These are phyloP conservation scores for Amanita molliuscula DNA, from an alignment of 768 basidiomycete species.

Conservation along the genomic window DNA sequence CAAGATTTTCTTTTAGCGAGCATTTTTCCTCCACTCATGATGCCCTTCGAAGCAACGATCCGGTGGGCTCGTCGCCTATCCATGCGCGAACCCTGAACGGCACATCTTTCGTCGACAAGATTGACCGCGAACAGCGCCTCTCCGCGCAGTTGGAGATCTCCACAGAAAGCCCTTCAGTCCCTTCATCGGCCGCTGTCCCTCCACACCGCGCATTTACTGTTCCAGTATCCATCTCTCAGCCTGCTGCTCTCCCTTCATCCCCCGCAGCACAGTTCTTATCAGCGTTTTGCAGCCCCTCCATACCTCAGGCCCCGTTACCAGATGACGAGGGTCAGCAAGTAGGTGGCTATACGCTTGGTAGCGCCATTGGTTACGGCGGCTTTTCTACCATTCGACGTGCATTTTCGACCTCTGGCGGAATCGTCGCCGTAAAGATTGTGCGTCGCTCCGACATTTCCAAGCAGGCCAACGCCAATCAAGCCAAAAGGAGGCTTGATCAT, in stretches of 20 bases:
- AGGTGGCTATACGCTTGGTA: slow-evolving; percentile 66
- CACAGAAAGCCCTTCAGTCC: slow-evolving; percentile 4
- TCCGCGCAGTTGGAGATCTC: slow-evolving; percentile 11
- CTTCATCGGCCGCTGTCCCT: slow-evolving; percentile 26
- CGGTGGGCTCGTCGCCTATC: slow-evolving; percentile 4
- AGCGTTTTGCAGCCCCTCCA: slow-evolving; percentile 38
- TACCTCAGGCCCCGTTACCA: slow-evolving; percentile 25
- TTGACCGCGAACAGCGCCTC: slow-evolving; percentile 16
- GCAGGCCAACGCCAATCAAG: slow-evolving; percentile 34
- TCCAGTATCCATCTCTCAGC: slow-evolving; percentile 3
- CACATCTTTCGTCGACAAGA: slow-evolving; percentile 7
- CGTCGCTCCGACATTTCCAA: slow-evolving; percentile 45
- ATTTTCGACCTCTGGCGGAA: slow-evolving; percentile 47
- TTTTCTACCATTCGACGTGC: slow-evolving; percentile 76
- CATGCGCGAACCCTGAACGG: not conserved
- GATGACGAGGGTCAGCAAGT: slow-evolving; percentile 64
- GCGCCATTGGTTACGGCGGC: slow-evolving; percentile 67
- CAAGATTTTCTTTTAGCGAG: slow-evolving; percentile 7
- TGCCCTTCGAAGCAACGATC: not conserved
- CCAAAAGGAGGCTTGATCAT: slow-evolving; percentile 49
- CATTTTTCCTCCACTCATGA: slow-evolving; percentile 9
- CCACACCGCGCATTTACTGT: slow-evolving; percentile 8
- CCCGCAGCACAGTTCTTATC: slow-evolving; percentile 72
- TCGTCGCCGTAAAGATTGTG: slow-evolving; percentile 81
- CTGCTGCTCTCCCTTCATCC: slow-evolving; percentile 28